Conservation (phyloP, 2,329 filamentous ascomycete genomes). For the Ceratocystis diversiconidia region DNA sequence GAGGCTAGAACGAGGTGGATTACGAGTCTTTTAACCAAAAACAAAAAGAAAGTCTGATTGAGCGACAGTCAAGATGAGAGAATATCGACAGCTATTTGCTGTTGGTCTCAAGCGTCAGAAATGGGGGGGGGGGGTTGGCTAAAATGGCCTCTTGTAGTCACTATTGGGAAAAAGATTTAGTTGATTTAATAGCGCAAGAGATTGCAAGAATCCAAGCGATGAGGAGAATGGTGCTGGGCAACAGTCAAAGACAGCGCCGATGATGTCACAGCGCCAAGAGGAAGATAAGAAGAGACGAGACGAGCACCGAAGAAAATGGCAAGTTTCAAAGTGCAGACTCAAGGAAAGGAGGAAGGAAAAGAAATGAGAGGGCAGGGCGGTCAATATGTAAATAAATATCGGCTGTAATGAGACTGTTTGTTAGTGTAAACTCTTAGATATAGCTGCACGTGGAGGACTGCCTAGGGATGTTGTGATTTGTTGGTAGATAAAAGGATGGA, state of each 20-base stretch:
- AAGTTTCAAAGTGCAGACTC: conserved; percentile 18
- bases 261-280: conserved; percentile 13
- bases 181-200: not conserved
- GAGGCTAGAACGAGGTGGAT: not conserved
- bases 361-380: conserved; percentile 20
- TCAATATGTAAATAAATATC: not conserved
- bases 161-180: too few species aligned
- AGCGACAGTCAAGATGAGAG: too few species aligned
- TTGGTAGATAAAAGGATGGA: not conserved
- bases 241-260: not conserved
- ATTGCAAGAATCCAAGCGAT: not conserved
- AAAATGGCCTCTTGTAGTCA: too few species aligned
- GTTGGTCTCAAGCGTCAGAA: too few species aligned
- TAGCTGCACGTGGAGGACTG: not conserved
- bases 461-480: not conserved
- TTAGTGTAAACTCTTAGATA: not conserved
- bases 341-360: conserved; percentile 17
- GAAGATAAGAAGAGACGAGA: conserved; percentile 6
- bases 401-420: not conserved
- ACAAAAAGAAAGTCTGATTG: not conserved
- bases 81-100: too few species aligned
- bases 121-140: too few species aligned
- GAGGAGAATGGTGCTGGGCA: not conserved
- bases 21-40: not conserved
- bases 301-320: not conserved